phyloP scores from a whole-genome alignment of 257 asterid species.

The Handroanthus guayacan region DNA sequence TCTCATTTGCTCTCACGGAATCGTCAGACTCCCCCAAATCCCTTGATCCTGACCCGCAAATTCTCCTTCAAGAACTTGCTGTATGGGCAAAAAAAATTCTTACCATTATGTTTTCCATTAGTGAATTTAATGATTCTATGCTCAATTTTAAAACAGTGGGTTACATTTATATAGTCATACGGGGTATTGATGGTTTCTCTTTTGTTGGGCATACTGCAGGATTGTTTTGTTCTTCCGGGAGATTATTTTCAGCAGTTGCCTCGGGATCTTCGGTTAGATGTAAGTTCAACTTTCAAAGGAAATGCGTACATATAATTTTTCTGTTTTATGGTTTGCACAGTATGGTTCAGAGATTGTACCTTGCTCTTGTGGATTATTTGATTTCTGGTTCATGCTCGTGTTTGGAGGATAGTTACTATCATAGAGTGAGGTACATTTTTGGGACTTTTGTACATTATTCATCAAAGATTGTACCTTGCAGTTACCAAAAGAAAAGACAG shows the following conservation, averaged over 20 bases:
- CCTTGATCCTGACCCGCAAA: conserved; percentile 59
- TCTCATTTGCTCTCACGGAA: conserved; percentile 68
- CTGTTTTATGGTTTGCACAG: conserved; percentile 5
- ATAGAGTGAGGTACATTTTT: background rate
- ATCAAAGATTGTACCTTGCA: conserved; percentile 7
- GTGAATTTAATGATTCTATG: background rate
- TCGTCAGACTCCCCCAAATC: conserved; percentile 78
- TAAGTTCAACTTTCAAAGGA: conserved; percentile 44
- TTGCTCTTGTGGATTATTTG: conserved; percentile 4
- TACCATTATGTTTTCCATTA: background rate
- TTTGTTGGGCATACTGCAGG: conserved; percentile 51
- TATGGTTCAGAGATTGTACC: background rate
- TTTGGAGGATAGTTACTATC: conserved; percentile 3
- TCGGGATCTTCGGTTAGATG: conserved; percentile 92
- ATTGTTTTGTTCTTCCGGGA: conserved; percentile 71
- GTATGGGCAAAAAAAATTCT: conserved; percentile 43
- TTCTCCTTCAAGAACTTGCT: conserved; percentile 74
- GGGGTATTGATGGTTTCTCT: background rate
- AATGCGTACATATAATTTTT: background rate
- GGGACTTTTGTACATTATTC: background rate
- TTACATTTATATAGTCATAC: too few species aligned
- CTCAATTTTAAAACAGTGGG: too few species aligned
- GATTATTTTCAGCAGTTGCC: conserved; percentile 85
- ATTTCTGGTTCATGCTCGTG: conserved; percentile 10
- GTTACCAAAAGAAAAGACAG: background rate